A percentile compares a stretch with the other conserved stretches of the same genome.
Conservation (phyloP, 2,329 filamentous ascomycete genomes). For the Trichoderma semiorbis region DNA sequence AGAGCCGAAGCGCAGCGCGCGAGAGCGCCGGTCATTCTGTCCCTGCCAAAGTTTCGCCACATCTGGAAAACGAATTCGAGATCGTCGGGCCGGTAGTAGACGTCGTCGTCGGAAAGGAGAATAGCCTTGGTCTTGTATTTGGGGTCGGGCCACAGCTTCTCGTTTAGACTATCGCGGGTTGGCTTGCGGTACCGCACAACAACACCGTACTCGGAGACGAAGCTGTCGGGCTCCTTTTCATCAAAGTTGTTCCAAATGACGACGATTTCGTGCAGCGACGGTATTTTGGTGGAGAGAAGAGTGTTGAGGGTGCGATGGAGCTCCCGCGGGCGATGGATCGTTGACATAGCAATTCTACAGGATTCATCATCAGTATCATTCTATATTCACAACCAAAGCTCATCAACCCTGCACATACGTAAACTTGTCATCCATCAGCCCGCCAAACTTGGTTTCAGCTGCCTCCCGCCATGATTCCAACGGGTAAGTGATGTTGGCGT, state of each 20-base stretch:
- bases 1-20: conserved; percentile 33
- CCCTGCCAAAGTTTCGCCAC: conserved; percentile 38
- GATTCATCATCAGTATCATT: background rate
- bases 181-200: conserved; percentile 35
- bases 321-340: conserved; percentile 35
- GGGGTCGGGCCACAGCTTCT: conserved; percentile 37
- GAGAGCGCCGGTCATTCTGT: conserved; percentile 35
- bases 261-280: conserved; percentile 38
- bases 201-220: conserved; percentile 30
- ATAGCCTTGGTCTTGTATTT: conserved; percentile 37
- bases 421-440: conserved; percentile 31
- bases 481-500: background rate
- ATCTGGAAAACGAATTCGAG: conserved; percentile 41
- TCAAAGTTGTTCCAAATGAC: conserved; percentile 39
- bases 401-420: conserved; percentile 26
- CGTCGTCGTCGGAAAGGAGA: conserved; percentile 40
- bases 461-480: conserved; percentile 2
- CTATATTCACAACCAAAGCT: background rate
- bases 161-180: conserved; percentile 35
- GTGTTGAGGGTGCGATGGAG: conserved; percentile 31
- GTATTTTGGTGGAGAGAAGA: conserved; percentile 31
- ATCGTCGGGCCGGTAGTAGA: conserved; percentile 37
- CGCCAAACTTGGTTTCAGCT: conserved; percentile 25
- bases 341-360: conserved; percentile 37
- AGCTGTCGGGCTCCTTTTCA: conserved; percentile 28